Base-by-base conservation (phyloP, 176 grass and related monocot species). In the Bothriochloa decipiens region DNA sequence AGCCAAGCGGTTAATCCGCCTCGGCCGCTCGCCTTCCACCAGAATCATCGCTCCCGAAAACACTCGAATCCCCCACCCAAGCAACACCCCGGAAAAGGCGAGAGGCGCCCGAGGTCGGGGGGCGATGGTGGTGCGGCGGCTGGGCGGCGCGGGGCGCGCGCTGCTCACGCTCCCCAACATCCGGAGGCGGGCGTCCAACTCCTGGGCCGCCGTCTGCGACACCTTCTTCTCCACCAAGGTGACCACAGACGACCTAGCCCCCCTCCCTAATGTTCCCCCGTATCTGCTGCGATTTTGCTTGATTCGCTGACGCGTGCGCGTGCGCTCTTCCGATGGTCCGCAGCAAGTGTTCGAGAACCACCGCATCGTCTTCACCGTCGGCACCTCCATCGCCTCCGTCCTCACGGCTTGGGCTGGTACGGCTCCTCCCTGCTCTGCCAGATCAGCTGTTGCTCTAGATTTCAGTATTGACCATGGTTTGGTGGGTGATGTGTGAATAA, bases 171-270 rank as follows among this genome's bases (percentile, higher is more conserved):
- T 95, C 12, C 87, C 92, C 77, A 74, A 85, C 85, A 60, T 95
- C 68, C 88, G 83, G 60, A 80, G 92, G 64, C 89, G 87, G 76
- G 87, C 89, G 49, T 88, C 92, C 70, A 90, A 95, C 77, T 85
- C 89, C 76, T 89, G 65, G 76, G 89, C 96, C 26, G 91, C 96
- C 74, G 91, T 98, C 49, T 85, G 85, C 71, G 92, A 95, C 62
- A 86, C 92, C 85, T 93, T 86, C 86, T 82, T 92, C 91, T 95
- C 92, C 87, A 93, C 96, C 85, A 95, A 98, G 96, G 96, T 94
- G 27, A 66, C 12, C 29, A 10, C 3, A 5, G 58, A 0, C 65
- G 3, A 5, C 45, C 40, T 52, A 53, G 47, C 46, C 22, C 9
- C 9, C 17, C 33, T 67, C 32, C 17, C 10, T 70, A 1, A 40